phyloP scores from a whole-genome alignment of 495 filamentous ascomycete species.

The Mytilinidion resinicola region DNA sequence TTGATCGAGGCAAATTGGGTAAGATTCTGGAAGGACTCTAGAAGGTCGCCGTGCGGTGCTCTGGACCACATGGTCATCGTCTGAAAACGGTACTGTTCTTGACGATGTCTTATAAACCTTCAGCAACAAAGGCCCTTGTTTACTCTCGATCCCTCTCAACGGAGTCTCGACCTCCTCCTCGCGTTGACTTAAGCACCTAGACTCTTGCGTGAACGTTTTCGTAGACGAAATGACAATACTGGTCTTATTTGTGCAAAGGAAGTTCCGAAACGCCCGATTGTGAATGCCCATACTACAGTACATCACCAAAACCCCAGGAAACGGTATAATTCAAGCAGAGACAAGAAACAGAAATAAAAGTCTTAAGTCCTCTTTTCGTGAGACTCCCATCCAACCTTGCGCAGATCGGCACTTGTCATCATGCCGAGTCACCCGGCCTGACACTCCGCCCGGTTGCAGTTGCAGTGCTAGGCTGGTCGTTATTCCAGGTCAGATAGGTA shows the following conservation, averaged over 20 bases:
- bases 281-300: constrained; percentile 17
- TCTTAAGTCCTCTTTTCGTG: neutral
- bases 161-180: too few relatives aligned
- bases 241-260: constrained; percentile 12
- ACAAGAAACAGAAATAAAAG: constrained; percentile 17
- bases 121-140: neutral
- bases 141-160: too few relatives aligned
- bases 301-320: constrained; percentile 9
- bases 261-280: constrained; percentile 18
- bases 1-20: constrained; percentile 4
- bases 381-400: neutral
- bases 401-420: constrained; percentile 15
- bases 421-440: constrained; percentile 33
- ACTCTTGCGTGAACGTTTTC: neutral
- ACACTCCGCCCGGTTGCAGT: constrained; percentile 46
- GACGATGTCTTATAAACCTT: neutral
- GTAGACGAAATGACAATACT: constrained; percentile 6
- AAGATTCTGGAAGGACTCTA: neutral
- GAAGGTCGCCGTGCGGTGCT: neutral
- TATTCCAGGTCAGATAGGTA: constrained; percentile 96
- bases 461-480: constrained; percentile 62
- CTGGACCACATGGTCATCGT: neutral
- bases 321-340: constrained; percentile 8
- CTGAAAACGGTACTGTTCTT: neutral
- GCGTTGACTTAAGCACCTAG: neutral